Base-by-base conservation (phyloP, 192 early-diverging fungal genomes). In the Ramicandelaber brevisporus region DNA sequence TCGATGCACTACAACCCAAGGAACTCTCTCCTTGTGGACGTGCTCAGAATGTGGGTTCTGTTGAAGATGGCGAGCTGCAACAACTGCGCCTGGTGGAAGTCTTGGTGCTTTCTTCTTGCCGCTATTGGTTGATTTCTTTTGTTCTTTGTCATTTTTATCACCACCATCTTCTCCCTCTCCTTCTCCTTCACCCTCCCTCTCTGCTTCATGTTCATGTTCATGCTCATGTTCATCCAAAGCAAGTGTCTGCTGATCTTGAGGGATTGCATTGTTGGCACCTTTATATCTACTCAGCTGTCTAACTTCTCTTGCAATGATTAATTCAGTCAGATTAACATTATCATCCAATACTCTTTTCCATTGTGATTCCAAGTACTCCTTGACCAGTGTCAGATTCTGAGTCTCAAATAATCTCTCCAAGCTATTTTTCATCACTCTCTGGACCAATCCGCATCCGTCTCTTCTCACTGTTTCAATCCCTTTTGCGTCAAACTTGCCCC, bases 381-480 rank as follows among this genome's bases (percentile, higher is more conserved):
- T 92, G 13, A 96, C 50, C 23, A 58, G 35, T 0, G 80, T 76
- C 40, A 96, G 40, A 37, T 92, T 76, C 30, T 80, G 67, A 1
- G 68, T 61, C 4, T 57, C 35, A 41, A 96, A 96, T 29, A 96
- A 41, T 0, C 68, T 70, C 64, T 73, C 65, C 11, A 96, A 50
- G 21, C 59, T 50, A 0, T 62, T 50, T 38, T 89, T 74, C 37
- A 87, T 56, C 5, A 70, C 78, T 38, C 78, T 79, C 37, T 68
- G 71, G 8, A 70, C 68, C 0, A 66, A 70, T 4, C 61, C 50
- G 35, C 80, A 81, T 15, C 81, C 79, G 50, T 92, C 86, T 1
- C 89, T 50, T 17, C 86, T 57, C 8, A 96, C 77, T 5, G 82
- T 89, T 48, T 96, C 89, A 33, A 88, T 86, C 1, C 89, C 89